Conservation (phyloP, 345 rosid genomes). For the Eucalyptus polyanthemos region DNA sequence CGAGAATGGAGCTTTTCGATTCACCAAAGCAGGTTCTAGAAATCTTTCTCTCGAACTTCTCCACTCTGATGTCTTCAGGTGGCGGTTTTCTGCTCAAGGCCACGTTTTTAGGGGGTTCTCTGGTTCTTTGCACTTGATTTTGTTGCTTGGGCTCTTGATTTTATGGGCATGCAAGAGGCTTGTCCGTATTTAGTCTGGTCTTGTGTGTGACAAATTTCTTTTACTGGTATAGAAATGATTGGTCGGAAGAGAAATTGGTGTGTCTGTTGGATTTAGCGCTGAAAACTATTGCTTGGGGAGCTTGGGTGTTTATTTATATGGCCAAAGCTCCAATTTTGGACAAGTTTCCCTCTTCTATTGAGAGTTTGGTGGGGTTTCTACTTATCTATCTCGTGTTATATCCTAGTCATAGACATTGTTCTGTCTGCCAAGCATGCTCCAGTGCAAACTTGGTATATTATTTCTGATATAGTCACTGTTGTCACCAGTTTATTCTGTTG, state of each 20-base stretch:
- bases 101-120: not conserved
- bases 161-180: not conserved
- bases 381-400: conserved; percentile 22
- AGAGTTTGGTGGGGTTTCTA: conserved; percentile 49
- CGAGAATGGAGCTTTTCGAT: not conserved
- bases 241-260: conserved; percentile 19
- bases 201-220: conserved; percentile 25
- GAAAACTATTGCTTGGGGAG: conserved; percentile 39
- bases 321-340: conserved; percentile 1
- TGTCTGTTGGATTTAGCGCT: conserved; percentile 19
- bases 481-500: conserved; percentile 27
- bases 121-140: too few species aligned
- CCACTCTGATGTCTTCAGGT: not conserved
- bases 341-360: conserved; percentile 16
- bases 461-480: not conserved
- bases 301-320: conserved; percentile 13
- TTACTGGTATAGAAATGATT: conserved; percentile 15
- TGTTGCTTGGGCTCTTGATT: too few species aligned
- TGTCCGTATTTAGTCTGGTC: conserved; percentile 17
- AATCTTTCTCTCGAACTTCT: not conserved
- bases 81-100: not conserved
- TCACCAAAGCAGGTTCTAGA: not conserved
- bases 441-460: not conserved
- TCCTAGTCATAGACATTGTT: conserved; percentile 19
- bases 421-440: not conserved